Base-by-base conservation (phyloP, 805 yeast genomes). In the Priceomyces melissophilus region DNA sequence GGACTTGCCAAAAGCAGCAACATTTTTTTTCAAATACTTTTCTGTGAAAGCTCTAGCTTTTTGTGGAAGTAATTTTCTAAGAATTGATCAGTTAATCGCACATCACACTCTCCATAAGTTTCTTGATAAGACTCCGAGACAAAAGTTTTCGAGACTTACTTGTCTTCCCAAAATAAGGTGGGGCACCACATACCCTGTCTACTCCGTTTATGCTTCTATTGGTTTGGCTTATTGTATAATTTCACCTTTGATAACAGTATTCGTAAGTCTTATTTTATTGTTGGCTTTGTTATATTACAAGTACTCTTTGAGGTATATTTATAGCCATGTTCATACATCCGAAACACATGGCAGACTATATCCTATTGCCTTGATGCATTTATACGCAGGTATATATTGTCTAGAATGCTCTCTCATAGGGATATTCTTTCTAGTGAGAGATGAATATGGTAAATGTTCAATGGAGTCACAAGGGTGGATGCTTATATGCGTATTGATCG, bases 1-100 rank as follows among this genome's bases (percentile, higher is more conserved):
- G 10, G 86, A 88, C 50, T 69, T 90, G 28, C 96, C 96, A 0
- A 85, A 84, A 54, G 85, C 95, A 16, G 83, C 96, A 1, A 86
- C 82, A 33, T 89, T 90, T 55, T 90, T 89, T 63, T 82, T 82
- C 58, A 84, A 90, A 3, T 87, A 83, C 53, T 66, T 88, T 30
- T 63, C 87, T 0, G 69, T 89, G 27, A 82, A 85, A 60, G 91
- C 95, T 0, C 64, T 89, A 41, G 77, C 90, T 1, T 79, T 84
- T 40, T 78, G 84, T 46, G 96, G 96, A 0, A 79, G 78, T 42
- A 80, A 80, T 44, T 68, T 90, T 31, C 54, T 89, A 30, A 82
- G 85, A 52, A 63, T 79, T 12, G 75, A 71, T 40, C 75, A 71
- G 13, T 67, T 89, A 32, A 44, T 78, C 3, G 55, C 65, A 16